Conservation (phyloP, 345 rosid species). For the Mallotus nudiflorus region DNA sequence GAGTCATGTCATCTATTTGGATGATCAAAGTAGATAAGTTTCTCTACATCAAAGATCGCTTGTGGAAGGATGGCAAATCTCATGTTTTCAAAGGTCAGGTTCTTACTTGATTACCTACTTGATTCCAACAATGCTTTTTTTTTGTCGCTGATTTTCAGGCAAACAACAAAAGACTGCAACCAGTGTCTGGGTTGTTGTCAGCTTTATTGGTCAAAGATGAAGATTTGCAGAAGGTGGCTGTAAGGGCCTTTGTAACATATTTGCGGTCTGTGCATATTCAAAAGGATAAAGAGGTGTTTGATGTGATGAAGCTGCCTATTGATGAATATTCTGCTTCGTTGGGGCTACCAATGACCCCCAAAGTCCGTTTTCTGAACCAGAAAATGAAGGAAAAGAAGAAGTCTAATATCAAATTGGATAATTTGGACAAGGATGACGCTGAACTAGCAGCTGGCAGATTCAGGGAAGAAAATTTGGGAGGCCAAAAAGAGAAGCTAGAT, state of each 20-base stretch:
- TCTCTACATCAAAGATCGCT: background rate
- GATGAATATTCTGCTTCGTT: constrained; percentile 86
- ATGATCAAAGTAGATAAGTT: constrained; percentile 1
- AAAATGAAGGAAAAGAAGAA: constrained; percentile 42
- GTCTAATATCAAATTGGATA: constrained; percentile 39
- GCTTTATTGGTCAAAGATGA: constrained; percentile 72
- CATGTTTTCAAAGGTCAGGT: background rate
- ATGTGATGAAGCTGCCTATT: constrained; percentile 60
- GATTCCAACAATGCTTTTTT: constrained; percentile 15
- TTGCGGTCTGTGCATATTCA: constrained; percentile 75
- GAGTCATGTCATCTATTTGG: background rate
- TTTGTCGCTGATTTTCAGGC: constrained; percentile 44
- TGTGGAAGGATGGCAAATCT: background rate
- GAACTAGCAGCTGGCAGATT: constrained; percentile 39
- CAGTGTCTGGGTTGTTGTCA: constrained; percentile 63
- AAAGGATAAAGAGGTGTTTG: constrained; percentile 88
- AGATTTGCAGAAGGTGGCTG: constrained; percentile 68
- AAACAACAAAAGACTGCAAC: constrained; percentile 60
- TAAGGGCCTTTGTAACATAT: constrained; percentile 80
- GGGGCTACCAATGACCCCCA: constrained; percentile 90
- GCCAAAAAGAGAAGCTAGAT: constrained; percentile 11
- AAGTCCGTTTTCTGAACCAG: constrained; percentile 58
- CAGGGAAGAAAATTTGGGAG: constrained; percentile 9
- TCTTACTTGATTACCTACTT: background rate
- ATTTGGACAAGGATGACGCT: constrained; percentile 25